Conservation (phyloP, 176 grass and related monocot genomes). For the Carex myosuroides region DNA sequence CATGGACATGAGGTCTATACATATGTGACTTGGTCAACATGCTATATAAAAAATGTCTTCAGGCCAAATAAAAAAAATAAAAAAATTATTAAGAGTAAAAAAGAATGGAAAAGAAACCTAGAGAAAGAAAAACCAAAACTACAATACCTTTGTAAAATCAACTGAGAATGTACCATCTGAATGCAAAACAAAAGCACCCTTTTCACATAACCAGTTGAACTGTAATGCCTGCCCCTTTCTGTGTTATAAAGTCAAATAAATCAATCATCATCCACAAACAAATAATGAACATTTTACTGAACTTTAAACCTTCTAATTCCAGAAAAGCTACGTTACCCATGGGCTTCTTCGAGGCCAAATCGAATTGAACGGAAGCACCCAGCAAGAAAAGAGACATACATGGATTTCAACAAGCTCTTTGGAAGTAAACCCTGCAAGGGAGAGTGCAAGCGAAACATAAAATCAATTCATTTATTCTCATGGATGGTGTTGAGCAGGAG, state of each 20-base stretch:
- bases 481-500: not conserved
- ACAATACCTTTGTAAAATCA: slow-evolving; percentile 71
- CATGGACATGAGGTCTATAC: not conserved
- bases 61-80: not conserved
- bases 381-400: slow-evolving; percentile 94
- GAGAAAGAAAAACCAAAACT: not conserved
- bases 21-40: not conserved
- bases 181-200: slow-evolving; percentile 76
- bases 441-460: not conserved
- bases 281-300: not conserved
- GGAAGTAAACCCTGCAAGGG: slow-evolving; percentile 63
- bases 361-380: slow-evolving; percentile 86
- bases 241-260: slow-evolving; percentile 15
- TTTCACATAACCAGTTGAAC: slow-evolving; percentile 95
- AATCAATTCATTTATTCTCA: not conserved
- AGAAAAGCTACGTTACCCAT: slow-evolving; percentile 56
- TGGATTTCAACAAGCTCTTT: slow-evolving; percentile 72
- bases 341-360: slow-evolving; percentile 89
- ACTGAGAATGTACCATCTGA: slow-evolving; percentile 75
- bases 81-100: not conserved
- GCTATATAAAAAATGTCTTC: not conserved
- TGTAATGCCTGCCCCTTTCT: slow-evolving; percentile 91
- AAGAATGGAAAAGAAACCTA: not conserved
- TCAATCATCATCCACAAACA: not conserved
- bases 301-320: not conserved